Evolutionary conservation across 2,329 filamentous ascomycete species (phyloP).

Genomic region (Aspergillus sp.): DNA sequence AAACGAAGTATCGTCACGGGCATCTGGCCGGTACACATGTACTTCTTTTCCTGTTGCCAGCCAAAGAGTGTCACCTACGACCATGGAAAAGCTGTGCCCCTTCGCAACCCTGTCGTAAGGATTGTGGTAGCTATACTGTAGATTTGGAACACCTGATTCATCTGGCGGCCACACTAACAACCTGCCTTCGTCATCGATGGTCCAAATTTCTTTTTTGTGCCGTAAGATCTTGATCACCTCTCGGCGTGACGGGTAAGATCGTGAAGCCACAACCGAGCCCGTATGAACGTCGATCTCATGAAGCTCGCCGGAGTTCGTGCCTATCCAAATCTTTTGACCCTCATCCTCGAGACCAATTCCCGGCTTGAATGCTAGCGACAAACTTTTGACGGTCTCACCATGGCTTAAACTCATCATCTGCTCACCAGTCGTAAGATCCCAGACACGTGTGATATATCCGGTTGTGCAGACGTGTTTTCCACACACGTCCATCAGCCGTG

Average conservation of each 20-base stretch:
- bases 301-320: conserved; percentile 83
- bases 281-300: conserved; percentile 81
- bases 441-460: conserved; percentile 82
- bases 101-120: conserved; percentile 69
- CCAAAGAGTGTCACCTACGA: conserved; percentile 84
- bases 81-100: conserved; percentile 84
- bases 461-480: conserved; percentile 85
- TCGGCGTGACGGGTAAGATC: conserved; percentile 71
- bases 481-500: conserved; percentile 81
- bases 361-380: conserved; percentile 83
- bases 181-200: conserved; percentile 83
- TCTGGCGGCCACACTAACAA: conserved; percentile 86
- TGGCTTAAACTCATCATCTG: conserved; percentile 77
- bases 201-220: conserved; percentile 89
- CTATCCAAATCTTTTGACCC: conserved; percentile 81
- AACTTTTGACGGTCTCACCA: conserved; percentile 79
- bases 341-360: conserved; percentile 75
- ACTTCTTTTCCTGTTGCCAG: conserved; percentile 84
- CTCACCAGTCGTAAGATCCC: conserved; percentile 81
- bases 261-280: conserved; percentile 68
- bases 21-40: conserved; percentile 74
- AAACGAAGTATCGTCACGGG: conserved; percentile 67
- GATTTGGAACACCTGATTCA: conserved; percentile 68
- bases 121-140: conserved; percentile 71
- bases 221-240: conserved; percentile 84